These are phyloP conservation scores for Chimonanthus praecox DNA, from an alignment of 164 flowering plant species.

Conservation along the genomic window DNA sequence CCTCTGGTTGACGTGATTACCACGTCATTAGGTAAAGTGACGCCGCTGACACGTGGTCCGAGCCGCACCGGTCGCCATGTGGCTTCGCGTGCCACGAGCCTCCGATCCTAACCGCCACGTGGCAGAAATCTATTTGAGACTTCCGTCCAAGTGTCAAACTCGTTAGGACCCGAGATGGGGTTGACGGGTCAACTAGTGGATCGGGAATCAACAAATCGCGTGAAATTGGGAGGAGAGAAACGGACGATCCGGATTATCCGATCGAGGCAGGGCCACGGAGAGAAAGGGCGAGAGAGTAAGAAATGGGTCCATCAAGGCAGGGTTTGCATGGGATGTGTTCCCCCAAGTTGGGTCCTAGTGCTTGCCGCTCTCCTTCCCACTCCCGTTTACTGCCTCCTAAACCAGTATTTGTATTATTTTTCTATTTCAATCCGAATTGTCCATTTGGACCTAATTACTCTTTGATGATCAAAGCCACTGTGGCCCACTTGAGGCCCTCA, in stretches of 20 bases:
- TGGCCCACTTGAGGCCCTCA: too few species aligned
- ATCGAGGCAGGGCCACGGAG: neutral
- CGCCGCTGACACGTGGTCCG: slow-evolving; percentile 29
- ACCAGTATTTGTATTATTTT: too few species aligned
- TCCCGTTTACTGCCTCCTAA: too few species aligned
- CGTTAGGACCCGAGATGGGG: neutral
- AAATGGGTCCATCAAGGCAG: slow-evolving; percentile 37
- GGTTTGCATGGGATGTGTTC: slow-evolving; percentile 14
- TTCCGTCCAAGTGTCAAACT: neutral
- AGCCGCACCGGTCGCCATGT: slow-evolving; percentile 17
- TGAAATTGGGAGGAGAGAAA: slow-evolving; percentile 3
- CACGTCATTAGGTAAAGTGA: neutral
- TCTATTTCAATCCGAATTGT: too few species aligned
- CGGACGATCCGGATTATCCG: slow-evolving; percentile 6
- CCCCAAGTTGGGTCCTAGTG: slow-evolving; percentile 44
- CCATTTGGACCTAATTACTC: too few species aligned
- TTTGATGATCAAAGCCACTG: too few species aligned
- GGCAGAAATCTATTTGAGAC: slow-evolving; percentile 3
- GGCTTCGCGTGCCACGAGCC: slow-evolving; percentile 1
- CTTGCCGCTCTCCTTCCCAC: slow-evolving; percentile 24
- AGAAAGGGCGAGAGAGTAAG: neutral
- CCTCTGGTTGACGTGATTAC: neutral
- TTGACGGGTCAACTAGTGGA: slow-evolving; percentile 17
- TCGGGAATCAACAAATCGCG: slow-evolving; percentile 4
- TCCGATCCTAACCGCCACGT: slow-evolving; percentile 13